Conservation (phyloP, 2,329 filamentous ascomycete genomes). For the Neofusicoccum cordaticola region DNA sequence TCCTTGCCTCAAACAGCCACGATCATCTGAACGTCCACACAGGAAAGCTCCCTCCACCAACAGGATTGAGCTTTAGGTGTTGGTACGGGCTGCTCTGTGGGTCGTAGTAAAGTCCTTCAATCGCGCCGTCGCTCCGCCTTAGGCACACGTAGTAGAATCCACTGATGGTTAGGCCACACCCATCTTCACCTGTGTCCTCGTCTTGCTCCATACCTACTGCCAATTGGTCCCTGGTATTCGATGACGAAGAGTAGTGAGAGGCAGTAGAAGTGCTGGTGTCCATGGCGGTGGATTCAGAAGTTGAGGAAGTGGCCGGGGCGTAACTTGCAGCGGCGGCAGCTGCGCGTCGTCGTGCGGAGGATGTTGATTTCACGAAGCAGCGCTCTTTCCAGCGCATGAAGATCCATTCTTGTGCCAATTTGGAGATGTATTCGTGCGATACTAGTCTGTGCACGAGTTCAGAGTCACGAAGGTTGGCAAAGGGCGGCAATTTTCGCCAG, state of each 20-base stretch:
- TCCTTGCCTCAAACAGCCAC: too few relatives aligned
- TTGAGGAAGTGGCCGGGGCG: conserved; percentile 16
- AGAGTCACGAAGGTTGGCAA: conserved; percentile 36
- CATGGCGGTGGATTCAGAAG: not conserved
- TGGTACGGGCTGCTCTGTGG: conserved; percentile 55
- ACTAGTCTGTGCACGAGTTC: conserved; percentile 46
- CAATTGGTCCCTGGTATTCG: not conserved
- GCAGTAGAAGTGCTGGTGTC: not conserved
- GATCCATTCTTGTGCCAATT: conserved; percentile 48
- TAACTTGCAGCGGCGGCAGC: not conserved
- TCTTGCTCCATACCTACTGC: conserved; percentile 4
- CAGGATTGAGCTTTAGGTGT: conserved; percentile 45
- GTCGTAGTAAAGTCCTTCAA: conserved; percentile 56
- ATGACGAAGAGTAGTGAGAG: not conserved
- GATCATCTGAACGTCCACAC: conserved; percentile 40
- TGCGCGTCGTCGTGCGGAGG: not conserved
- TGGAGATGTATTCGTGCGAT: conserved; percentile 36
- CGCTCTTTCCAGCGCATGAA: conserved; percentile 58
- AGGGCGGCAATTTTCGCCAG: conserved; percentile 49
- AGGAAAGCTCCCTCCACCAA: conserved; percentile 32
- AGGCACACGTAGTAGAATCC: conserved; percentile 56
- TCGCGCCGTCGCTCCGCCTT: conserved; percentile 43
- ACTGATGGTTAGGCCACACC: conserved; percentile 50
- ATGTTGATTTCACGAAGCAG: conserved; percentile 44
- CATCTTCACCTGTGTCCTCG: conserved; percentile 22